These are phyloP conservation scores for Taiozyma sp. DNA, from an alignment of 1,139 yeast genomes.

Conservation along the genomic window DNA sequence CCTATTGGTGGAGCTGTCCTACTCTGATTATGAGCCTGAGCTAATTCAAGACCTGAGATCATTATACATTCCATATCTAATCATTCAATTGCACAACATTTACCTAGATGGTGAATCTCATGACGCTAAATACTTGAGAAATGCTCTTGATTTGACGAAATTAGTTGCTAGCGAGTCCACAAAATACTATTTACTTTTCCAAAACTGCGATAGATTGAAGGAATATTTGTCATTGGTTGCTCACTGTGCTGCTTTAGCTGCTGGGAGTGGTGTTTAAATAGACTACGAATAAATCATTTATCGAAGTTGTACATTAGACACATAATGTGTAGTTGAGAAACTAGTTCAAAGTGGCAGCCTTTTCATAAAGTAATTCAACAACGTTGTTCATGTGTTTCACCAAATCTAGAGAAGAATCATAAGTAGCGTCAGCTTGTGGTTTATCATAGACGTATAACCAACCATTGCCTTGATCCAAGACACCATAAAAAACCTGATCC, in stretches of 20 bases:
- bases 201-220: slow-evolving; percentile 51
- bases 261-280: slow-evolving; percentile 15
- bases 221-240: slow-evolving; percentile 60
- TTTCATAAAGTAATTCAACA: slow-evolving; percentile 88
- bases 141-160: slow-evolving; percentile 55
- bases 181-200: slow-evolving; percentile 48
- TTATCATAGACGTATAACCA: slow-evolving; percentile 92
- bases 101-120: slow-evolving; percentile 38
- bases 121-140: slow-evolving; percentile 34
- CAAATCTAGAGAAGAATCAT: slow-evolving; percentile 82
- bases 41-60: slow-evolving; percentile 40
- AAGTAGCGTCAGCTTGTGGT: slow-evolving; percentile 84
- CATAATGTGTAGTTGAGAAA: not conserved
- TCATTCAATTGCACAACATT: slow-evolving; percentile 56
- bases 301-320: not conserved
- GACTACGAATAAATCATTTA: not conserved
- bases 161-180: slow-evolving; percentile 45
- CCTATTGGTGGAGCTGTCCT: slow-evolving; percentile 26
- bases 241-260: slow-evolving; percentile 23
- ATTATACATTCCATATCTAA: slow-evolving; percentile 66
- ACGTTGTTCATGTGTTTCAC: slow-evolving; percentile 83
- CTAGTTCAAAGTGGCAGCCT: slow-evolving; percentile 74
- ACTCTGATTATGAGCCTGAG: slow-evolving; percentile 19
- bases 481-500: slow-evolving; percentile 94
- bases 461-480: slow-evolving; percentile 96